These are phyloP conservation scores for Schizophyllum amplum DNA, from an alignment of 1,284 basidiomycete genomes.

Conservation along the genomic window DNA sequence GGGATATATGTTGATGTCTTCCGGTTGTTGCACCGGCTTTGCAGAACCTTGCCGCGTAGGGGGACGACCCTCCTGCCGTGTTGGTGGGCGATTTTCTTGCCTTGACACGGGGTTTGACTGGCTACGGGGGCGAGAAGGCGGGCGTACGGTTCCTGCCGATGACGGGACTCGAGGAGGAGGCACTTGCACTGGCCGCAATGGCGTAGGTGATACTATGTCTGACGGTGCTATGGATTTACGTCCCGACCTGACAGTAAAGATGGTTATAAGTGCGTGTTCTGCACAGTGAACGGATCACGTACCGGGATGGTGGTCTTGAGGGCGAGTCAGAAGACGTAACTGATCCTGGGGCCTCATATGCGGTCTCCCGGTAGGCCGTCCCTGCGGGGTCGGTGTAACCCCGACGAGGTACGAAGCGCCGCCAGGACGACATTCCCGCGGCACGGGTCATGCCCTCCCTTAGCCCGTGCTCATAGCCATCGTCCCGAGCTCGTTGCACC, in stretches of 20 bases:
- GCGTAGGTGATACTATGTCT: neutral
- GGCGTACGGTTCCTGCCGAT: neutral
- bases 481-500: constrained; percentile 11
- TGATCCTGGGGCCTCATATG: neutral
- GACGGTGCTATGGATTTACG: neutral
- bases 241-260: neutral
- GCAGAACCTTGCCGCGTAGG: neutral
- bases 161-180: neutral
- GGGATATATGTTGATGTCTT: constrained; percentile 1
- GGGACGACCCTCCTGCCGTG: neutral
- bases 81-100: neutral
- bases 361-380: neutral
- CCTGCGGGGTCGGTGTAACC: neutral
- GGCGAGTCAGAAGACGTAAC: neutral
- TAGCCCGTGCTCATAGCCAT: constrained; percentile 2
- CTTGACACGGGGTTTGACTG: neutral
- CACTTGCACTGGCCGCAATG: neutral
- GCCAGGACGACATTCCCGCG: neutral
- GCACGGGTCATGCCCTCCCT: constrained; percentile 5
- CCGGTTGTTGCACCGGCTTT: constrained; percentile 1
- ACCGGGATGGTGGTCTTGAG: neutral
- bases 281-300: neutral
- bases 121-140: neutral
- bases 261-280: neutral
- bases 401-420: neutral